Evolutionary conservation across 345 rosid genomes (phyloP), one percentile per base, ranked within the genome.

Genomic region (Brassica nigra): DNA sequence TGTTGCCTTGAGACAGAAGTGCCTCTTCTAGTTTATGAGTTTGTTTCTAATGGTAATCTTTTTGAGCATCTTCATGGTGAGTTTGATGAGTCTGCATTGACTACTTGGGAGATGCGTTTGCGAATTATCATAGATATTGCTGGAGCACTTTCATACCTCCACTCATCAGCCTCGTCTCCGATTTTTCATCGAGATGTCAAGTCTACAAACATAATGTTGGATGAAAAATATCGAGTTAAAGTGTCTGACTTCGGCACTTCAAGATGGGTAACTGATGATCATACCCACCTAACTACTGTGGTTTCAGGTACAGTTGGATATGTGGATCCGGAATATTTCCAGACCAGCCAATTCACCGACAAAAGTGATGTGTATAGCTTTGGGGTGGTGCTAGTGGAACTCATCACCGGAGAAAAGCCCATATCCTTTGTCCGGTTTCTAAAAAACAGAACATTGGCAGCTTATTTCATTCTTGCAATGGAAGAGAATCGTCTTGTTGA

Each of bases 1-100:
- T 47, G 55, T 14, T 47, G 55, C 16, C 55, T 47, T 47, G 55
- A 47, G 55, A 47, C 55, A 14, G 55, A 47, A 47, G 55, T 47
- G 55, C 55, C 55, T 47, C 55, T 47, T 47, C 55, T 47, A 4
- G 55, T 47, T 14, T 47, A 47, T 14, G 55, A 47, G 16, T 47
- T 12, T 47, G 16, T 47, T 14, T 47, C 55, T 47, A 47, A 47
- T 47, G 55, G 55, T 14, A 47, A 47, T 4, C 5, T 47, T 47
- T 47, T 47, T 52, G 57, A 52, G 57, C 57, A 52, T 52, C 57
- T 52, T n/a, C 57, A 52, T n/a, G 57, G 57, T 52, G 57, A 52
- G 57, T 4, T 52, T 52, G 57, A 52, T 52, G 57, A 52, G 18
- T 52, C 18, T 20, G 20, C 57, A 4, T 5, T n/a, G 57, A 52